phyloP scores from a whole-genome alignment of 352 stramenopile species.

The Phytophthora pinifolia region DNA sequence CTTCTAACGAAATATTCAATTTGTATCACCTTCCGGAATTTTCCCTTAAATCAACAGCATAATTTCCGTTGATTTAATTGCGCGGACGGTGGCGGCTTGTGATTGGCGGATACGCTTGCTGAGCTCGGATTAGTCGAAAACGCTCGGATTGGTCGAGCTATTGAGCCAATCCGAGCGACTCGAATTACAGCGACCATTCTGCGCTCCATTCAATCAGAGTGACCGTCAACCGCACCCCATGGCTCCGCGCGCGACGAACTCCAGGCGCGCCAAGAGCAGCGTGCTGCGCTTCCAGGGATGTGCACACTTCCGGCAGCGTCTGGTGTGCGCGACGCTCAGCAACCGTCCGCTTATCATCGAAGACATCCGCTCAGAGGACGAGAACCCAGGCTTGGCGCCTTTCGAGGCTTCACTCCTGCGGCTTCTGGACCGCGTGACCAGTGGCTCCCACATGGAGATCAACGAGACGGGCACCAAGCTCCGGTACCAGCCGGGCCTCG shows the following conservation, averaged over 20 bases:
- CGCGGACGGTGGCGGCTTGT: no score
- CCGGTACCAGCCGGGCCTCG: slow-evolving; percentile 95
- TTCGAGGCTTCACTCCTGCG: slow-evolving; percentile 98
- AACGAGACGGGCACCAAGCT: slow-evolving; percentile 99
- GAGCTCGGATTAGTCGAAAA: no score
- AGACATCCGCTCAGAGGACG: slow-evolving; percentile 94
- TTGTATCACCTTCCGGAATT: no score
- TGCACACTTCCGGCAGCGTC: slow-evolving; percentile 94
- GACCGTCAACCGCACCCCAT: slow-evolving; percentile 3
- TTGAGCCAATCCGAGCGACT: no score
- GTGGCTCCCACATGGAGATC: slow-evolving; percentile 98
- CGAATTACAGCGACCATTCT: no score
- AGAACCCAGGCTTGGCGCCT: slow-evolving; percentile 93
- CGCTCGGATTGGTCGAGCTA: no score
- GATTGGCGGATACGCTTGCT: no score
- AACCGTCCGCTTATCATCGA: slow-evolving; percentile 93
- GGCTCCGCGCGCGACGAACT: slow-evolving; percentile 14
- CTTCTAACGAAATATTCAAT: no score
- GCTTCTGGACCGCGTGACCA: slow-evolving; percentile 96
- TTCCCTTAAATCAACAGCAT: no score
- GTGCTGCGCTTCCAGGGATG: slow-evolving; percentile 73
- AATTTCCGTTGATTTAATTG: no score
- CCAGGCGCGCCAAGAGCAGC: slow-evolving; percentile 21
- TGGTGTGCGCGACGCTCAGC: slow-evolving; percentile 93
- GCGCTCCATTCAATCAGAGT: slow-evolving; percentile 6